Evolutionary conservation across 208 protist genomes (phyloP).

Genomic region (Trypanosoma grayi): DNA sequence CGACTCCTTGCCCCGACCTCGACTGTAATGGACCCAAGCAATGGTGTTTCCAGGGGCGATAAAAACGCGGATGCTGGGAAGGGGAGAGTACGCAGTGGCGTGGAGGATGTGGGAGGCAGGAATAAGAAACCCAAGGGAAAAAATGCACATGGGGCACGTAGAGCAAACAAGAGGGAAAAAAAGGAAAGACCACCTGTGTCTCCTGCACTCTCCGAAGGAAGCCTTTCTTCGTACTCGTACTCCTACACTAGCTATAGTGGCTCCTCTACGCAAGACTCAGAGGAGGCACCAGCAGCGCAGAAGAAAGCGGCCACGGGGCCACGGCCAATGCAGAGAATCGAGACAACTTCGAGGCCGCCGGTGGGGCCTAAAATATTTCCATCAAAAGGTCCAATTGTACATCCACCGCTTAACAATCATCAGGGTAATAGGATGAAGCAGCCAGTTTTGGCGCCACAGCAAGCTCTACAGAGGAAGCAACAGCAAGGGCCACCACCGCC

Average conservation of each 20-base stretch:
- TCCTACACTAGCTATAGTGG: constrained; percentile 14
- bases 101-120: background rate
- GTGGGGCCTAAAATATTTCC: background rate
- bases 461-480: constrained; percentile 3
- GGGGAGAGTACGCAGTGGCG: background rate
- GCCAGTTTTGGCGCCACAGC: background rate
- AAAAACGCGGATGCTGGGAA: too few species aligned
- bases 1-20: background rate
- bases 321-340: background rate
- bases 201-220: background rate
- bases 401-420: background rate
- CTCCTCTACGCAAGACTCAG: background rate
- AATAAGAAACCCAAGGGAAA: background rate
- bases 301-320: background rate
- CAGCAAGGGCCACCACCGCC: constrained; percentile 6
- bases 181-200: background rate
- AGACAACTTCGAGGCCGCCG: background rate
- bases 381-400: background rate
- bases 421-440: background rate
- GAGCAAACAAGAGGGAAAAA: background rate
- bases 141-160: background rate
- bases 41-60: too few species aligned
- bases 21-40: too few species aligned
- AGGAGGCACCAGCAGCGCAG: background rate
- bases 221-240: constrained; percentile 15